These are phyloP conservation scores for Dendrocalamus sinicus DNA, from an alignment of 176 grass and related monocot genomes.

Conservation along the genomic window DNA sequence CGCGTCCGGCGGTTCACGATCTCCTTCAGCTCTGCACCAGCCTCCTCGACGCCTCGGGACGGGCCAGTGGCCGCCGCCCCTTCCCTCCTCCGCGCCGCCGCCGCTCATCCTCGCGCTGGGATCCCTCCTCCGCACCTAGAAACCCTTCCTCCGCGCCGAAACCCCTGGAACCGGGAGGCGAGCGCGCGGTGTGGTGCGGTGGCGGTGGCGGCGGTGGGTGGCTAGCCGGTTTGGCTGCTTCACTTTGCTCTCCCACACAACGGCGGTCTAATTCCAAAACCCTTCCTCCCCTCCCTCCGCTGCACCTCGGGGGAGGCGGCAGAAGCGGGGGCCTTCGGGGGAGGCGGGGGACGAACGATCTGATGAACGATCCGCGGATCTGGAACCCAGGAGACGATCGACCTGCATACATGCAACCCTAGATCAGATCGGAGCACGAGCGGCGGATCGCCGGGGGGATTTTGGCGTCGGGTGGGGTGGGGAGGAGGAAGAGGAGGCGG, in stretches of 20 bases:
- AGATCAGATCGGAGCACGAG: no score
- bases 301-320: background rate
- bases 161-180: conserved; percentile 16
- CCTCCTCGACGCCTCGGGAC: conserved; percentile 68
- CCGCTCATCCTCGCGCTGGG: conserved; percentile 57
- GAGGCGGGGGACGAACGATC: no score
- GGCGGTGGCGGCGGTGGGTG: background rate
- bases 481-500: no score
- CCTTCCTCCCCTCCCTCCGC: conserved; percentile 47
- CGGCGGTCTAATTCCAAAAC: conserved; percentile 67
- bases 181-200: background rate
- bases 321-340: no score
- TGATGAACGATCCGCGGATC: no score
- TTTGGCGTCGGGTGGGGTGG: no score
- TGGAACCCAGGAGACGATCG: no score
- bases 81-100: conserved; percentile 43
- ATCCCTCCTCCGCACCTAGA: conserved; percentile 30
- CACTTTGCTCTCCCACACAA: conserved; percentile 54
- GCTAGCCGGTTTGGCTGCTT: conserved; percentile 52
- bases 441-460: no score
- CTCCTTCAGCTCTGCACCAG: conserved; percentile 97
- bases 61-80: conserved; percentile 57
- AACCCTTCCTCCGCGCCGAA: background rate
- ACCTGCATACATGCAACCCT: no score
- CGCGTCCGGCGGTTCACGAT: conserved; percentile 88